Evolutionary conservation across 805 yeast species (phyloP).

Genomic region (Starmerella potacharoeniae): DNA sequence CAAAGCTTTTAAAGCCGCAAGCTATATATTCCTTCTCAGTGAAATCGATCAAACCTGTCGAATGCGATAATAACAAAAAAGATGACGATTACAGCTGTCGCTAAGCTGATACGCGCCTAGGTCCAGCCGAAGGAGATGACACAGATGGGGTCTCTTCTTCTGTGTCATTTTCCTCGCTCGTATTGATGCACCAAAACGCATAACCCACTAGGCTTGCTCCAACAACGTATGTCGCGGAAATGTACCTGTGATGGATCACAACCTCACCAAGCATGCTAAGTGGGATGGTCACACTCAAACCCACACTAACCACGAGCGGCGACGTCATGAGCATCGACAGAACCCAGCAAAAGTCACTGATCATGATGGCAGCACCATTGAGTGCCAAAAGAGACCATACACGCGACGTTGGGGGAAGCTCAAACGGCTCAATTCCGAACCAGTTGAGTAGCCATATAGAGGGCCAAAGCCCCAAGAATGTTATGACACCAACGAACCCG

Average conservation of each 20-base stretch:
- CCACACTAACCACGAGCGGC: slow-evolving; percentile 92
- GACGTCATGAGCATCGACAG: slow-evolving; percentile 86
- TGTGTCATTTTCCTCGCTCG: slow-evolving; percentile 55
- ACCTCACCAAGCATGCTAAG: slow-evolving; percentile 88
- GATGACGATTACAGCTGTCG: not conserved
- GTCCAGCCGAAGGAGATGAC: not conserved
- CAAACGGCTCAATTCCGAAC: slow-evolving; percentile 57
- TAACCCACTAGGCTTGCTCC: slow-evolving; percentile 75
- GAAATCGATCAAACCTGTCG: too few species aligned
- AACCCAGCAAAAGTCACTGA: slow-evolving; percentile 93
- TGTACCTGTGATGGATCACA: slow-evolving; percentile 50
- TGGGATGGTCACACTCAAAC: slow-evolving; percentile 86
- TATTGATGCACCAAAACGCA: slow-evolving; percentile 76
- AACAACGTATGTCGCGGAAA: slow-evolving; percentile 51
- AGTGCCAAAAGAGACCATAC: slow-evolving; percentile 44
- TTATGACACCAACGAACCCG: slow-evolving; percentile 88
- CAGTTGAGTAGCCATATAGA: slow-evolving; percentile 53
- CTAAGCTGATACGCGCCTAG: not conserved
- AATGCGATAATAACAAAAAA: too few species aligned
- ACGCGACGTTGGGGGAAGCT: slow-evolving; percentile 46
- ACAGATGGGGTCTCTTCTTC: not conserved
- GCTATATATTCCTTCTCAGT: too few species aligned
- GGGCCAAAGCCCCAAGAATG: slow-evolving; percentile 72
- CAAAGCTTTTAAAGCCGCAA: too few species aligned
- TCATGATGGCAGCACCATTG: slow-evolving; percentile 68